Evolutionary conservation across 164 flowering plant genomes (phyloP).

Genomic region (Vitis riparia): DNA sequence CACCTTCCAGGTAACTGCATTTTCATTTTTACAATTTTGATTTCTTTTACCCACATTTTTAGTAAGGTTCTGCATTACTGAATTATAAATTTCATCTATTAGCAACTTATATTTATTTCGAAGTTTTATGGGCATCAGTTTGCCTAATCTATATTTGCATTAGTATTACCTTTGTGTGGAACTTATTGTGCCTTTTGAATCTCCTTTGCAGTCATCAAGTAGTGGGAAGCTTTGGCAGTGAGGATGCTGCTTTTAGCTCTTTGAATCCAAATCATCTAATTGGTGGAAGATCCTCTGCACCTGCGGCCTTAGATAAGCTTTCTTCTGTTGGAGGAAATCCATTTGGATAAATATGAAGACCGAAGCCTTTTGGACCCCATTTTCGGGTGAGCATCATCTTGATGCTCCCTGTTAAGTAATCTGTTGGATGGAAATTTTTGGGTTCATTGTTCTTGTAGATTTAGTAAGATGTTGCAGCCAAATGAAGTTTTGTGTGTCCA

Average conservation of each 20-base stretch:
- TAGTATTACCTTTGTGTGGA: neutral
- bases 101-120: no score
- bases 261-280: constrained; percentile 24
- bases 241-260: constrained; percentile 22
- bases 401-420: constrained; percentile 23
- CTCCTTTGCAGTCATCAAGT: constrained; percentile 35
- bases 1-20: constrained; percentile 28
- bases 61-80: no score
- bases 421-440: constrained; percentile 25
- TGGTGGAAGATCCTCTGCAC: constrained; percentile 25
- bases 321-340: constrained; percentile 67
- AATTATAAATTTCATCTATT: no score
- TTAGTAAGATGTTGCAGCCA: constrained; percentile 5
- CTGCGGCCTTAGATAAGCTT: constrained; percentile 36
- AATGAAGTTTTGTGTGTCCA: neutral
- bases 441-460: constrained; percentile 16
- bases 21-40: neutral
- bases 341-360: constrained; percentile 44
- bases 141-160: no score
- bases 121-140: no score
- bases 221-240: constrained; percentile 24
- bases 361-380: constrained; percentile 3
- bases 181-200: neutral
- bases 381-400: constrained; percentile 19
- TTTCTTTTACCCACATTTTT: neutral